Evolutionary conservation across 495 filamentous ascomycete species (phyloP).

Genomic region (Articulospora tetracladia): DNA sequence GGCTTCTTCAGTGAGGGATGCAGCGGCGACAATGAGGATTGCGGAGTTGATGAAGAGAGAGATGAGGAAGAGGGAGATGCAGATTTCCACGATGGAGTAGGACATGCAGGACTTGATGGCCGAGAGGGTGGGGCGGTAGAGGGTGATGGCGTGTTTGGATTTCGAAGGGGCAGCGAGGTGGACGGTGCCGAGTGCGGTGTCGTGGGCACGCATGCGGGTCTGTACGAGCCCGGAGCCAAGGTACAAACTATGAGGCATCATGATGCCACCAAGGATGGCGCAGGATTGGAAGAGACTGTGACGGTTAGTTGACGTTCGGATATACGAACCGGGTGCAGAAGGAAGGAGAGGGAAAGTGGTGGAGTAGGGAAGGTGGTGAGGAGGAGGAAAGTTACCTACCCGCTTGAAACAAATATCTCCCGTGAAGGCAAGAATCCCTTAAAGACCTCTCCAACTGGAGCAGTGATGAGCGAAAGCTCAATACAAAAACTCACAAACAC

Average conservation of each 20-base stretch:
- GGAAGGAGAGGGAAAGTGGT: not conserved
- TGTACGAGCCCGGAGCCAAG: slow-evolving; percentile 84
- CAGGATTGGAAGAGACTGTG: slow-evolving; percentile 79
- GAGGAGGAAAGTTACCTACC: slow-evolving; percentile 34
- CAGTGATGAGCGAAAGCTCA: slow-evolving; percentile 70
- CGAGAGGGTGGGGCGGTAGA: slow-evolving; percentile 73
- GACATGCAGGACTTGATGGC: slow-evolving; percentile 74
- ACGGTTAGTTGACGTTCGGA: not conserved
- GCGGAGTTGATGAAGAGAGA: slow-evolving; percentile 87
- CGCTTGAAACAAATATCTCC: slow-evolving; percentile 61
- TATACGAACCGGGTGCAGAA: not conserved
- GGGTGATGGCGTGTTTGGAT: slow-evolving; percentile 37
- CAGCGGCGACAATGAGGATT: slow-evolving; percentile 83
- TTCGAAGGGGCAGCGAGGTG: slow-evolving; percentile 4
- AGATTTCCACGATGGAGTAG: slow-evolving; percentile 71
- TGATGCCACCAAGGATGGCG: slow-evolving; percentile 84
- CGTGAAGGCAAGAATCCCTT: slow-evolving; percentile 72
- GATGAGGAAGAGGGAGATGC: slow-evolving; percentile 74
- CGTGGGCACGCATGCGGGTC: slow-evolving; percentile 74
- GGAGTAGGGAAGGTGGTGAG: not conserved
- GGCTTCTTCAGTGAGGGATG: slow-evolving; percentile 52
- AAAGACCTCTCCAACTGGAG: slow-evolving; percentile 68
- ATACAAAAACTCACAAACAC: slow-evolving; percentile 85
- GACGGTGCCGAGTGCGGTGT: slow-evolving; percentile 49
- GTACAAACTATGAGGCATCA: slow-evolving; percentile 89